Conservation (phyloP, 73 alveolate species). For the Paramecium primaurelia region DNA sequence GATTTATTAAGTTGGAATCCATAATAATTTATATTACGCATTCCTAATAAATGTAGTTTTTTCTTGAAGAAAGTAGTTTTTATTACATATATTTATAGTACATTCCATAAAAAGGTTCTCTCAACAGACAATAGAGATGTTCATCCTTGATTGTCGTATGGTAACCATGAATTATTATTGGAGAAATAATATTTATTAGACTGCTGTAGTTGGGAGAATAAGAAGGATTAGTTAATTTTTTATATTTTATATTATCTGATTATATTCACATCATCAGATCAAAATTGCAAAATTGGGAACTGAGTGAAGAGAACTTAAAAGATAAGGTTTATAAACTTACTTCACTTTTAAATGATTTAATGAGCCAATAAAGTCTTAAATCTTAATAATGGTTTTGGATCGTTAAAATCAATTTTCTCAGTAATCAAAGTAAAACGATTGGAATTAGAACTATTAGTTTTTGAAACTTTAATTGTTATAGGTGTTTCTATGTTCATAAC, state of each 20-base stretch:
- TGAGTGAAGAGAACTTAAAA: not conserved
- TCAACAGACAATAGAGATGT: not conserved
- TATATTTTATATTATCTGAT: not conserved
- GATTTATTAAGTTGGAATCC: not conserved
- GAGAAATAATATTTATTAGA: not conserved
- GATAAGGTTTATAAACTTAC: not conserved
- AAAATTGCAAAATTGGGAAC: slow-evolving; percentile 30
- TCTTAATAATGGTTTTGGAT: not conserved
- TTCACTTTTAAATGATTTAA: not conserved
- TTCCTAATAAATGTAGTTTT: not conserved
- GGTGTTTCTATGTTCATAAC: not conserved
- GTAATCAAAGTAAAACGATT: not conserved
- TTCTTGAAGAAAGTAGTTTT: not conserved
- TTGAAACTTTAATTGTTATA: not conserved
- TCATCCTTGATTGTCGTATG: not conserved
- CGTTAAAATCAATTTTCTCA: not conserved
- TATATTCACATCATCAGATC: slow-evolving; percentile 19
- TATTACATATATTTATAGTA: not conserved
- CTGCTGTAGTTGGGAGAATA: not conserved
- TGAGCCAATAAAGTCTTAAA: not conserved
- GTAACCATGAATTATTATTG: not conserved
- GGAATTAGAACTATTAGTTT: not conserved
- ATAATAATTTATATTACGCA: not conserved
- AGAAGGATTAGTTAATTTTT: not conserved
- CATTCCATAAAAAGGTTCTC: not conserved